phyloP scores from a whole-genome alignment of 1,284 basidiomycete genomes.

The Cyathus olla region DNA sequence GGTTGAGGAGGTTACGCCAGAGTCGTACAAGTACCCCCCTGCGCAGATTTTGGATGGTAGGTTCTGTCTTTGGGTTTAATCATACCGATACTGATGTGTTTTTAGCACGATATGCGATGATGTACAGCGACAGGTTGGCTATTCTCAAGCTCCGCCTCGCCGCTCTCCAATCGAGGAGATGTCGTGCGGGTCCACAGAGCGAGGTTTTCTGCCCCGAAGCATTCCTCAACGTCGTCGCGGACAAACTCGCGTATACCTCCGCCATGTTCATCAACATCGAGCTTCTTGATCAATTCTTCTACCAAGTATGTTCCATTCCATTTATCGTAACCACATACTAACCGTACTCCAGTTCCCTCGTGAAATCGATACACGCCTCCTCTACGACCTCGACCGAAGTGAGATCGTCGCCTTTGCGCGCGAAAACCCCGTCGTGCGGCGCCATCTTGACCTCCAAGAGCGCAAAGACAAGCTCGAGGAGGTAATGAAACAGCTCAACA shows the following conservation, averaged over 20 bases:
- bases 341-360: conserved; percentile 84
- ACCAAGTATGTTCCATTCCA: conserved; percentile 71
- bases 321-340: conserved; percentile 1
- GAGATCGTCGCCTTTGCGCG: conserved; percentile 93
- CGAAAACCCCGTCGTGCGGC: conserved; percentile 90
- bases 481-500: conserved; percentile 92
- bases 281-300: conserved; percentile 98
- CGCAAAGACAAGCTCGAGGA: conserved; percentile 98
- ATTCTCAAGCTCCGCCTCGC: conserved; percentile 89
- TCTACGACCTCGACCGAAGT: conserved; percentile 90
- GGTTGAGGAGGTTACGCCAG: conserved; percentile 56
- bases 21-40: conserved; percentile 91
- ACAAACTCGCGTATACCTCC: conserved; percentile 96
- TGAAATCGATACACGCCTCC: conserved; percentile 95
- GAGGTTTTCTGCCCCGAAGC: conserved; percentile 96
- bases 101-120: conserved; percentile 90
- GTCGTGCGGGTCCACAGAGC: conserved; percentile 87
- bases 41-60: conserved; percentile 91
- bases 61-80: conserved; percentile 34
- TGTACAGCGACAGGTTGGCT: conserved; percentile 85
- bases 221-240: conserved; percentile 96
- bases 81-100: conserved; percentile 6
- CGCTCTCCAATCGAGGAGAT: conserved; percentile 90
- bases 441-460: conserved; percentile 96
- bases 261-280: conserved; percentile 99